Evolutionary conservation across 352 stramenopile species (phyloP), one percentile per base, ranked within the genome.

Genomic region (Pythium sukuiense): DNA sequence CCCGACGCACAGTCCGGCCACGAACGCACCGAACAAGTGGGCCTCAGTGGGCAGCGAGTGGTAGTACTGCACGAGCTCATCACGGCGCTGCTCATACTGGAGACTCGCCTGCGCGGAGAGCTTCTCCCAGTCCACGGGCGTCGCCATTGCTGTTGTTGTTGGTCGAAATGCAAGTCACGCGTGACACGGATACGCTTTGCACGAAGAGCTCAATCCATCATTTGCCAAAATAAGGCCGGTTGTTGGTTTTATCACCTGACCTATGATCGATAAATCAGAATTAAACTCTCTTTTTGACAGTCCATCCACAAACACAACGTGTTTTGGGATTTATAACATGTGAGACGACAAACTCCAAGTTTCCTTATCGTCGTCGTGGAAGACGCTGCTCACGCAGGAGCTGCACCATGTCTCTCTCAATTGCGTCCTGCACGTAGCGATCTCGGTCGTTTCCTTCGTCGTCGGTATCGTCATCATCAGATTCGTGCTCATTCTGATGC

Each of bases 1-100:
- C 0, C 83, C 85, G 6, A 92, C 55, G 43, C 76, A 74, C 8
- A 93, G 26, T 6, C 85, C 85, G 9, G 76, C 59, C 14, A 76
- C 69, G 58, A 93, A 92, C 24, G 82, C 83, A 30, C 72, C 64
- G 30, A 77, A 55, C 14, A 90, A 55, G 16, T 80, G 71, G 16
- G 75, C 67, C 27, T 83, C 69, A 2, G 55, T 64, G 1, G 81
- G 81, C 13, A 87, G 69, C 18, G 70, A 56, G 26, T 76, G 58
- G 29, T 67, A 78, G 39, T 74, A 72, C 16, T 45, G 43, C 30
- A 63, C 30, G 18, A 61, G 3, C 52, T 55, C 45, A 0, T 70
- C 16, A 43, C 62, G 55, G 26, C 56, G 60, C 61, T 63, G 46
- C 48, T 53, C 41, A 18, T 52, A 73, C 55, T 65, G 48, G 29